phyloP scores from a whole-genome alignment of 176 grass and related monocot genomes.

The Zoysia japonica region DNA sequence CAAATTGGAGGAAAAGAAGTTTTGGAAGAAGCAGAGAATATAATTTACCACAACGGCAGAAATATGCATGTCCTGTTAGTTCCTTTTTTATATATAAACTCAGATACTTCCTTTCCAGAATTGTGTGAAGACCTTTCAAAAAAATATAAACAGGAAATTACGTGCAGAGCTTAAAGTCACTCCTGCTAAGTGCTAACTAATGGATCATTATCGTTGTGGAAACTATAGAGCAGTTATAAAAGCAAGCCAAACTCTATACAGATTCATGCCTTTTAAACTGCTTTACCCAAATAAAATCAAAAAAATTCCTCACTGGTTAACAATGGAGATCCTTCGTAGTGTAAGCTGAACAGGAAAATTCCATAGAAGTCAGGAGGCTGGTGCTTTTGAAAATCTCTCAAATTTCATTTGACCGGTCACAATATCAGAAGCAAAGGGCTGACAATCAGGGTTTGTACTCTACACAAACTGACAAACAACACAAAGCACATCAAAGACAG shows the following conservation, averaged over 20 bases:
- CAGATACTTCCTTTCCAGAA: neutral
- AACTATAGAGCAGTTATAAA: neutral
- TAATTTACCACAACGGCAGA: neutral
- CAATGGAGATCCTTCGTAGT: neutral
- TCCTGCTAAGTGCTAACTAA: neutral
- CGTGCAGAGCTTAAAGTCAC: neutral
- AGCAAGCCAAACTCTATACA: neutral
- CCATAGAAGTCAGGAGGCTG: neutral
- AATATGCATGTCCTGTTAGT: neutral
- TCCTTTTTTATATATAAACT: neutral
- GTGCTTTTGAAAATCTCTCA: neutral
- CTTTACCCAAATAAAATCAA: neutral
- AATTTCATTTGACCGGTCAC: neutral
- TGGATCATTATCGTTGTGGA: neutral
- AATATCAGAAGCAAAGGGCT: neutral
- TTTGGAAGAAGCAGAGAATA: too few relatives aligned
- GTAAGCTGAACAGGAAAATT: slow-evolving; percentile 24
- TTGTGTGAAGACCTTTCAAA: neutral
- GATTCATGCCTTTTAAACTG: neutral
- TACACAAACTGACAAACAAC: slow-evolving; percentile 25
- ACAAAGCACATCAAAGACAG: slow-evolving; percentile 16
- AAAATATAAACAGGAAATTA: neutral
- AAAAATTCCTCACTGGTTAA: neutral
- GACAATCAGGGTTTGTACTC: neutral
- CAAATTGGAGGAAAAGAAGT: too few relatives aligned